These are phyloP conservation scores for Emergomyces pasteurianus DNA, from an alignment of 2,329 filamentous ascomycete species.

Conservation along the genomic window DNA sequence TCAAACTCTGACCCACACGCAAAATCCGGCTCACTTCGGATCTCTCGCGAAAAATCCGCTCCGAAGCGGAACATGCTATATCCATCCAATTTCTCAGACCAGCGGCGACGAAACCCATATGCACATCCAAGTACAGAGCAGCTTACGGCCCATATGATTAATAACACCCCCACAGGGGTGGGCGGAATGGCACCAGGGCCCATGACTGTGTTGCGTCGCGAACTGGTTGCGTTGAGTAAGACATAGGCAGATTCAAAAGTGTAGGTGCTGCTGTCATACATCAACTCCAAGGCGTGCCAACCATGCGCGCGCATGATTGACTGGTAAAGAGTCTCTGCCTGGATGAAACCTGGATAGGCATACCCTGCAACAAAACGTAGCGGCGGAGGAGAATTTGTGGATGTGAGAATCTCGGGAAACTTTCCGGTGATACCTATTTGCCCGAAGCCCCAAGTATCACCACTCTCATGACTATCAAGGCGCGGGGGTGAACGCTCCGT, in stretches of 20 bases:
- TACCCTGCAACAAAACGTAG: too few relatives aligned
- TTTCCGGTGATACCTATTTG: not conserved
- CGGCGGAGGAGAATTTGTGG: not conserved
- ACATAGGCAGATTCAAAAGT: not conserved
- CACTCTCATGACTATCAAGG: not conserved
- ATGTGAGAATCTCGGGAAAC: not conserved
- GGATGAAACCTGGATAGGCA: not conserved
- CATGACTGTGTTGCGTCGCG: not conserved
- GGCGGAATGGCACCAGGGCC: not conserved
- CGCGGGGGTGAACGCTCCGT: not conserved
- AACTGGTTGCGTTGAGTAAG: not conserved
- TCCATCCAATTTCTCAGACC: constrained; percentile 4
- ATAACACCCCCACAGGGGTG: not conserved
- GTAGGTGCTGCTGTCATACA: not conserved
- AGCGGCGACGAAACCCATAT: constrained; percentile 1
- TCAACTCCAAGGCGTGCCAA: not conserved
- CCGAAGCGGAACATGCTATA: constrained; percentile 10
- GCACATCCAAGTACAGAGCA: not conserved
- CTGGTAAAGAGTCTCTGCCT: not conserved
- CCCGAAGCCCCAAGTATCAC: not conserved
- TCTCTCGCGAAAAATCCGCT: constrained; percentile 1
- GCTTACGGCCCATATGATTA: not conserved
- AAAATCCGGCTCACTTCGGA: not conserved
- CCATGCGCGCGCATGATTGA: not conserved
- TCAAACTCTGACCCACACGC: not conserved